Evolutionary conservation across 1,284 basidiomycete species (phyloP), one percentile per base, ranked within the genome.

Genomic region (Malassezia sp.): DNA sequence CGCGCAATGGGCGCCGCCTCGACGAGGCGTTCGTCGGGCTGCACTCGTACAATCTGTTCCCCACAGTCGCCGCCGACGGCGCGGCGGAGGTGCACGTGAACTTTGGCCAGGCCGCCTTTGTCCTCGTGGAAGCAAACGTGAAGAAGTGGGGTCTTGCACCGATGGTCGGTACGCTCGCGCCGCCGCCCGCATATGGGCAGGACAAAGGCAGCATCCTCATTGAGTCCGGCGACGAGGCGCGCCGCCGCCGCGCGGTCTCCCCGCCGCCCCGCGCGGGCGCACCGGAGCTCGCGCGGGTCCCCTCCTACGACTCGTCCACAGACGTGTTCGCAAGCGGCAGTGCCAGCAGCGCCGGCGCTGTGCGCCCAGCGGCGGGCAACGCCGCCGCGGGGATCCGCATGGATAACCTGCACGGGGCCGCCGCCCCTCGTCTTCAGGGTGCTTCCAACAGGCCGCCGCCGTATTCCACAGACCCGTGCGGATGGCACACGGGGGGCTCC

Each of bases 61-160:
- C 67, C 1, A 69, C 63, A 10, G 53, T 70, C 5, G 63, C 62
- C 6, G 65, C 66, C 1, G 58, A 70, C 39, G 65, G 63, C 3
- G 53, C 61, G 0, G 64, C 65, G 18, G 66, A 68, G 40, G 39
- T 70, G 7, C 66, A 70, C 40, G 59, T 70, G 44, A 70, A 70
- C 34, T 49, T 70, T 3, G 67, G 67, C 17, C 67, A 70, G 43
- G 67, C 67, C 12, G 67, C 61, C n/a, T 70, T 70, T 42, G 66
- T 70, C 9, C 63, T 67, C 33, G 69, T 70, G 38, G 67, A 70
- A 33, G 67, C 66, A 11, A 70, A 69, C 36, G 67, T 70, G 12
- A 69, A 67, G 49, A 61, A 62, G 42, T 70, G 67, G 67, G 67
- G 67, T 0, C 52, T 70, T 24, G 67, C 67, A 14, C 67, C 67